Base-by-base conservation (phyloP, 179 eudicot genomes). In the Corrigiola litoralis region DNA sequence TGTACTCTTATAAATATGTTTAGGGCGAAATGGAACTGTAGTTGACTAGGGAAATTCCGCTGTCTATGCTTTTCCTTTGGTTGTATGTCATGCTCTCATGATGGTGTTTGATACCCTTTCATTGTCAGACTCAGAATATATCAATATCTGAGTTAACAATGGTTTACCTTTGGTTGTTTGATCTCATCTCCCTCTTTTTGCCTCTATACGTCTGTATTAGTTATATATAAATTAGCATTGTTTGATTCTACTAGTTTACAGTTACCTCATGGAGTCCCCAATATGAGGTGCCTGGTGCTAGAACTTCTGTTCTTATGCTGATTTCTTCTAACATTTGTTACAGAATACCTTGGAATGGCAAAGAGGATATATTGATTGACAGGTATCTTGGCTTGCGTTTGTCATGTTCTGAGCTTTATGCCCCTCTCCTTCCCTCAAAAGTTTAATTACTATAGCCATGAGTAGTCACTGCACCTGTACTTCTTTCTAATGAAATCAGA, bases 271-370 rank as follows among this genome's bases (percentile, higher is more conserved):
- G 4, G 17, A 14, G 23, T 52, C 17, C 28, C 21, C 14, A 20
- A 3, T 41, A 6, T 8, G 25, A 4, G 29, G 23, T 49, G 12
- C 41, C 8, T n/a, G n/a, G 23, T 46, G 55, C 53, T 68, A 32
- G 31, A 34, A 20, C 3, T 6, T 2, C 1, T 65, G 32, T 37
- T 70, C 12, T 56, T 49, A 1, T 41, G 53, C 51, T 69, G 66
- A 64, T 58, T 6, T 42, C 49, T 18, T 20, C 50, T 21, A 17
- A 16, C 70, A 18, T 33, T 36, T 33, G 6, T 63, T 48, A 63
- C 87, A 94, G 99, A 87, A 94, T 94, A 73, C 99, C 99, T 27
- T 94, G 99, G 99, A 94, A 90, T 68, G 99, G 97, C 67, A 94
- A 90, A 73, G 85, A 90, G 58, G 95, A 94, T 73, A 70, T 80